Base-by-base conservation (phyloP, 2,329 filamentous ascomycete genomes). In the Sclerotiophoma versabilis region DNA sequence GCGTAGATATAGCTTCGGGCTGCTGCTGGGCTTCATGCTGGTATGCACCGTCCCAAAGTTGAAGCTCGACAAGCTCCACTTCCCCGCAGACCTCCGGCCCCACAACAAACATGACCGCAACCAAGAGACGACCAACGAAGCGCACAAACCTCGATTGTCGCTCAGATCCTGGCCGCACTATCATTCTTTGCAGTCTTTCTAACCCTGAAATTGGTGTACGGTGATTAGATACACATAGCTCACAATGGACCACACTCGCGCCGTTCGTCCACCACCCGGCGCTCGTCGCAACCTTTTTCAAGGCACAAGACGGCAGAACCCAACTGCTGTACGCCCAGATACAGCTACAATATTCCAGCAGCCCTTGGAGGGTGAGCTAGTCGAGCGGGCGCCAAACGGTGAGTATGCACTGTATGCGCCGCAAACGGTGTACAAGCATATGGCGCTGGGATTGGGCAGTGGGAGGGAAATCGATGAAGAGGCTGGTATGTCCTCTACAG, bases 311-410 rank as follows among this genome's bases (percentile, higher is more conserved):
- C 63, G 66, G 33, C 64, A 66, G 20, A 66, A 68, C 43, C 56
- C 63, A 14, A 57, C 53, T 2, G 27, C 51, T 5, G 53, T 68
- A 10, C 65, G 65, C 14, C 62, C 65, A 11, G 65, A 68, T 32
- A 58, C 49, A 23, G 59, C 61, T 3, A 57, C 50, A 5, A 62
- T 64, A 30, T 64, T 66, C 45, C 59, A 57, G 30, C 63, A 62
- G 14, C 57, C 64, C 0, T 34, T 58, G n/a, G 62, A 69, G 23
- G 62, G 70, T 22, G 81, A 83, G 38, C 80, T 83, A 22, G 79
- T 83, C 20, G 78, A 79, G 36, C 75, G 78, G 10, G 78, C 82
- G 54, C 75, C 77, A 22, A 75, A 79, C 47, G 81, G 81, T 1
- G 75, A 77, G 22, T 82, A 81, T 54, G 75, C 76, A 23, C 63